phyloP scores from a whole-genome alignment of 495 filamentous ascomycete species.

The Trichoderma virens region DNA sequence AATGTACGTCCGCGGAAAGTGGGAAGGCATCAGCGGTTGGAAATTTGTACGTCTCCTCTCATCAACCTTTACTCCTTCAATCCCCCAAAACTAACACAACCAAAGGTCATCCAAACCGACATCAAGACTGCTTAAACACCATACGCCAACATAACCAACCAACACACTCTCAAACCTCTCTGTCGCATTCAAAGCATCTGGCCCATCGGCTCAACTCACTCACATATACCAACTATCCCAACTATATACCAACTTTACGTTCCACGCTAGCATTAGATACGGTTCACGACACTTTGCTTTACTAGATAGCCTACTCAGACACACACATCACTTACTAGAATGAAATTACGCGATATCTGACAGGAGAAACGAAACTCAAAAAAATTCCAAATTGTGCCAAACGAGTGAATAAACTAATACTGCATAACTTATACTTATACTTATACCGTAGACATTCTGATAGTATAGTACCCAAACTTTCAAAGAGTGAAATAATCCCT shows the following conservation, averaged over 20 bases:
- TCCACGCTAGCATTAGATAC: neutral
- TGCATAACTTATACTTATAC: neutral
- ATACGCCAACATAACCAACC: neutral
- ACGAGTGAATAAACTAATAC: neutral
- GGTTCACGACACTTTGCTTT: neutral
- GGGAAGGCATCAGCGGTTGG: slow-evolving; percentile 2
- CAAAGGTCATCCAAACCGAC: slow-evolving; percentile 1
- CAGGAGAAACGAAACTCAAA: neutral
- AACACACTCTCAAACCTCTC: neutral
- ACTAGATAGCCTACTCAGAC: neutral
- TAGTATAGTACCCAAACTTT: neutral
- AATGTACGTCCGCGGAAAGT: slow-evolving; percentile 1
- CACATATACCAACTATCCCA: neutral
- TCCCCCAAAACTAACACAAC: neutral
- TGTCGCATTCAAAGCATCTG: too few species aligned
- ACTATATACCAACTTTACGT: neutral
- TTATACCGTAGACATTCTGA: neutral
- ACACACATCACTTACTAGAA: neutral
- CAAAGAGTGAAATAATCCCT: too few species aligned
- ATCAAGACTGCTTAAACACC: neutral
- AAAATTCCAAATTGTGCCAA: neutral
- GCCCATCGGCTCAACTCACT: too few species aligned
- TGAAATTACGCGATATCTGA: neutral
- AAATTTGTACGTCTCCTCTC: neutral
- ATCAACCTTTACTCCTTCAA: neutral